These are phyloP conservation scores for Grigorovia humatica DNA, from an alignment of 805 yeast species.

Conservation along the genomic window DNA sequence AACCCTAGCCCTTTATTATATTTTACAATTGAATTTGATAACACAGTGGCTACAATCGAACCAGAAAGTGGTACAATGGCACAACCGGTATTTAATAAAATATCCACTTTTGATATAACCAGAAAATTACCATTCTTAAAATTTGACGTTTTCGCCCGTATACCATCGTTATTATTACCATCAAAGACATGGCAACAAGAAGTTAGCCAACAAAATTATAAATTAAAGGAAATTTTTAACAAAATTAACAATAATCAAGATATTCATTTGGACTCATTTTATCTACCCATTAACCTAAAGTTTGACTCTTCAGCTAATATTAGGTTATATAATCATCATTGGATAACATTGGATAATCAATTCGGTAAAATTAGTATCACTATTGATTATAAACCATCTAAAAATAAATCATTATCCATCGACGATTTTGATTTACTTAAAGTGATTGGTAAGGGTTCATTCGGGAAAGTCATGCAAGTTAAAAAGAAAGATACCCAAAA, in stretches of 20 bases:
- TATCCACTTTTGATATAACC: slow-evolving; percentile 83
- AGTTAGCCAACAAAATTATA: slow-evolving; percentile 17
- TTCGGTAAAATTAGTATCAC: slow-evolving; percentile 49
- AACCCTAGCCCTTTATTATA: slow-evolving; percentile 62
- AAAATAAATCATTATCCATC: slow-evolving; percentile 60
- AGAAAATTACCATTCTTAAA: slow-evolving; percentile 50
- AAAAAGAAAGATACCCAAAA: slow-evolving; percentile 91
- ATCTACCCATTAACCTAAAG: slow-evolving; percentile 47
- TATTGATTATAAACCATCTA: slow-evolving; percentile 59
- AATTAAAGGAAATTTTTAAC: slow-evolving; percentile 22
- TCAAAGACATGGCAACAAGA: slow-evolving; percentile 29
- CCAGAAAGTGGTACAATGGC: slow-evolving; percentile 76
- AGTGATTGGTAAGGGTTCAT: slow-evolving; percentile 96
- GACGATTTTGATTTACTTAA: slow-evolving; percentile 89
- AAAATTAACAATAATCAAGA: slow-evolving; percentile 44
- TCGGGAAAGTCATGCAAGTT: slow-evolving; percentile 98
- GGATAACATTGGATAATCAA: slow-evolving; percentile 33
- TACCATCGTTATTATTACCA: slow-evolving; percentile 55
- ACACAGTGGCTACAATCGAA: slow-evolving; percentile 80
- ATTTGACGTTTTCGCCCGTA: slow-evolving; percentile 67
- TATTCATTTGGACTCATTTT: slow-evolving; percentile 63
- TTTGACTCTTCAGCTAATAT: slow-evolving; percentile 38
- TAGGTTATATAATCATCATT: slow-evolving; percentile 59
- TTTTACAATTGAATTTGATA: slow-evolving; percentile 88
- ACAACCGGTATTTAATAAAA: slow-evolving; percentile 76